phyloP scores from a whole-genome alignment of 2,329 filamentous ascomycete species.

The Ceratocystis smalleyi region DNA sequence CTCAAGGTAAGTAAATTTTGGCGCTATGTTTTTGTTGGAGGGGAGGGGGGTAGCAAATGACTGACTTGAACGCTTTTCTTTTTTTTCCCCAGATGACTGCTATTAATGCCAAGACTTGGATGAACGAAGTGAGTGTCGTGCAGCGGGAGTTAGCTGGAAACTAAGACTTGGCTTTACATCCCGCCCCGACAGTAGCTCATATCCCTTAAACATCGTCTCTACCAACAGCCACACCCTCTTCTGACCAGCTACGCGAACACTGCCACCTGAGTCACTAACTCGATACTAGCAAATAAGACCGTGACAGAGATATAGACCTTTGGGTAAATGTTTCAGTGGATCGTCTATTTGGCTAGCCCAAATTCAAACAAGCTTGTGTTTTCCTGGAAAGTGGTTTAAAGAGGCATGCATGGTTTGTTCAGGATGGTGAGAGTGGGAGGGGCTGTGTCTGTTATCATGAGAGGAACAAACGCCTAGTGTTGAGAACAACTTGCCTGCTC shows the following conservation, averaged over 20 bases:
- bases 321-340: background rate
- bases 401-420: background rate
- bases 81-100: slow-evolving; percentile 33
- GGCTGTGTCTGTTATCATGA: background rate
- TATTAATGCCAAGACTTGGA: slow-evolving; percentile 37
- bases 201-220: background rate
- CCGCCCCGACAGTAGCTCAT: background rate
- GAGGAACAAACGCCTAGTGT: background rate
- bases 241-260: background rate
- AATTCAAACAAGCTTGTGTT: background rate
- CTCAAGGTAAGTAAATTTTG: slow-evolving; percentile 36
- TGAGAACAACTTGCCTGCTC: background rate
- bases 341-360: background rate
- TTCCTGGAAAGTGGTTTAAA: background rate
- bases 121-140: slow-evolving; percentile 34
- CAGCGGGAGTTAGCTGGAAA: slow-evolving; percentile 35
- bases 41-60: too few species aligned
- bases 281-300: too few species aligned
- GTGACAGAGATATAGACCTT: background rate
- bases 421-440: background rate
- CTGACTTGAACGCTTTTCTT: background rate
- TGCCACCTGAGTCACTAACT: too few species aligned
- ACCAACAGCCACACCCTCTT: background rate
- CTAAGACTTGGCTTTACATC: slow-evolving; percentile 18
- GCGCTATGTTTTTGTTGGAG: too few species aligned